Evolutionary conservation across 495 filamentous ascomycete species (phyloP), one percentile per base, ranked within the genome.

Genomic region (Sordaria brevicollis): DNA sequence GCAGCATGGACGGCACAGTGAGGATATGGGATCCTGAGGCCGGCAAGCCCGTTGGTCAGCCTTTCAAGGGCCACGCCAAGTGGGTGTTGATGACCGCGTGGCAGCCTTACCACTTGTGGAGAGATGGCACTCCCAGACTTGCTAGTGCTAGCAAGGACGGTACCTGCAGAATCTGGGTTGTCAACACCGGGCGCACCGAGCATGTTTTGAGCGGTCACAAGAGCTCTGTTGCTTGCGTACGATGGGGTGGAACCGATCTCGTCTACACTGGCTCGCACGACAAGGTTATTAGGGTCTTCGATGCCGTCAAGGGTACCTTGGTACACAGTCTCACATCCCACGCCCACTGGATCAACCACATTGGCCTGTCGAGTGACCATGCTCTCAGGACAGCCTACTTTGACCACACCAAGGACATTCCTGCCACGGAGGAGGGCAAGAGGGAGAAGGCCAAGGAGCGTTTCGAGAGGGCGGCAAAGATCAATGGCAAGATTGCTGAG

Each of bases 301-400:
- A 94, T 74, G 86, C 92, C 8, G 83, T 86, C 29, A 88, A 89
- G 68, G 93, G 93, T 7, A 92, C 90, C 0, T 81, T 97, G 17
- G 83, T 92, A 43, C 90, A 96, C 77, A 92, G 88, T 1, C 81
- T 98, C 36, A 88, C 88, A 1, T 85, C 90, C 1, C 96, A 99
- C 76, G 92, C 92, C 1, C 94, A 97, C 78, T 96, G 95, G 86
- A 90, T 99, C 10, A 99, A 99, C 79, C 93, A 98, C 77, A 88
- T 99, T 10, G 93, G 95, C 0, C 85, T 99, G 8, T 97, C 94
- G 3, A 97, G 93, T 1, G 96, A 98, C 77, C 92, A 92, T 73
- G 93, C 89, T n/a, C 84, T 97, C 19, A 89, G 93, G 66, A 96
- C 93, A 2, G 90, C 87, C 0, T 99, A 89, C 81, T 90, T 94